phyloP scores from a whole-genome alignment of 345 rosid species.

The Ceriops zippeliana region DNA sequence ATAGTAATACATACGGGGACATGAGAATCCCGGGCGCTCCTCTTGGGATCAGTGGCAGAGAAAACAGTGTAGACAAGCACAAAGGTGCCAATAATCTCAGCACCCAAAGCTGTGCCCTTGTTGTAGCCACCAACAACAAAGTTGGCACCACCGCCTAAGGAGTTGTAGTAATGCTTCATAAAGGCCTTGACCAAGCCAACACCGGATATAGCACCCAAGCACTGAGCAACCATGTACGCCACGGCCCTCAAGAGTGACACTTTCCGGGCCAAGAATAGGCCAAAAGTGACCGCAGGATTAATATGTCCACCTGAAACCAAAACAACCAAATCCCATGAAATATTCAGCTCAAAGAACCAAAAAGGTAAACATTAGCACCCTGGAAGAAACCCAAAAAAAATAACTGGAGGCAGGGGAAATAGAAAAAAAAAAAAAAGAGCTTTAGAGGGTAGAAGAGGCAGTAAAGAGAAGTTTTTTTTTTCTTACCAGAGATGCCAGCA shows the following conservation, averaged over 20 bases:
- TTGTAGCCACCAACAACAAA: constrained; percentile 46
- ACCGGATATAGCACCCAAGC: constrained; percentile 74
- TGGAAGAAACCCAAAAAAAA: neutral
- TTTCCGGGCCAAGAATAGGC: constrained; percentile 66
- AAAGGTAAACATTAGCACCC: no score
- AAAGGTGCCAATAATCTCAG: constrained; percentile 78
- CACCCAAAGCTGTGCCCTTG: constrained; percentile 71
- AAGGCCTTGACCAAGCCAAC: constrained; percentile 84
- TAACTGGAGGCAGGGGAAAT: neutral
- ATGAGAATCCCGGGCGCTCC: constrained; percentile 85
- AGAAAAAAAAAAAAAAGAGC: neutral
- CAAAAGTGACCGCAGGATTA: constrained; percentile 67
- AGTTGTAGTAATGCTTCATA: constrained; percentile 55
- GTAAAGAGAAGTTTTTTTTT: no score
- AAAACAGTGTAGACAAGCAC: constrained; percentile 74
- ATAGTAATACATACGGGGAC: constrained; percentile 48
- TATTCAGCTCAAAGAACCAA: neutral
- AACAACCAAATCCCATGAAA: constrained; percentile 5
- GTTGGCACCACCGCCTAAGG: constrained; percentile 69
- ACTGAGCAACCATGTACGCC: constrained; percentile 75
- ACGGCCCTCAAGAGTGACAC: constrained; percentile 64
- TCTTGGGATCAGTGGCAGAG: constrained; percentile 89
- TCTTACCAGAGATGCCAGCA: constrained; percentile 75
- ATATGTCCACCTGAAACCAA: constrained; percentile 62
- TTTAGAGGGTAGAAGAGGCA: neutral